Base-by-base conservation (phyloP, 306 rosid genomes). In the Delonix regia region DNA sequence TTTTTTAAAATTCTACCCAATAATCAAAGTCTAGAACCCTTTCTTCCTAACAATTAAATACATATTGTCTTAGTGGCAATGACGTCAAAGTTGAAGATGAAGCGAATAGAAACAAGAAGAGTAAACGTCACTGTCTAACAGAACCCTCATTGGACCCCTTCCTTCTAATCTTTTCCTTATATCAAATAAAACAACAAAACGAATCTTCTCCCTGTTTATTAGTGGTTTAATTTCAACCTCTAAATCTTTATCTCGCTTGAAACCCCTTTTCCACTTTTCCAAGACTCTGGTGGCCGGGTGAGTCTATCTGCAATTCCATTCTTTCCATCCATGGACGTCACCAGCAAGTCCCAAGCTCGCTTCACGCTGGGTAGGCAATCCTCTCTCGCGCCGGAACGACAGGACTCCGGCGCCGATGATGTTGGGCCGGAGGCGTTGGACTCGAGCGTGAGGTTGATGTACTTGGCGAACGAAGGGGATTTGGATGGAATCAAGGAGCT, bases 401-500 rank as follows among this genome's bases (percentile, higher is more conserved):
- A 10, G 2, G 60, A 12, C 33, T 66, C 38, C 53, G 38, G 2
- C 49, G 38, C 1, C 49, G 78, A 16, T 47, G 77, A 1, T 33
- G 60, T 27, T 1, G 55, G 44, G 2, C 38, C 69, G 59, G 95
- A 65, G 84, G 80, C 60, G 76, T 55, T 92, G 67, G 82, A 88
- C 59, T 89, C 91, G 0, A 7, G 94, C 3, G 89, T 95, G 52
- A 56, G 90, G 25, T 81, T 95, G 66, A 92, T 95, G 98, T 95
- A 95, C 66, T 69, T 89, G 82, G 91, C 96, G 2, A 95, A 91
- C 68, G 99, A 92, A 73, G 98, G 96, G 0, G 95, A 95, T 63
- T 65, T 89, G 85, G 93, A 86, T 19, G 99, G 93, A 52, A 93
- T 95, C 6, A 65, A 59, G 52, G 96, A 91, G 88, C 87, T 88